Conservation (phyloP, 192 early-diverging fungal genomes). For the Gonapodya sp. region DNA sequence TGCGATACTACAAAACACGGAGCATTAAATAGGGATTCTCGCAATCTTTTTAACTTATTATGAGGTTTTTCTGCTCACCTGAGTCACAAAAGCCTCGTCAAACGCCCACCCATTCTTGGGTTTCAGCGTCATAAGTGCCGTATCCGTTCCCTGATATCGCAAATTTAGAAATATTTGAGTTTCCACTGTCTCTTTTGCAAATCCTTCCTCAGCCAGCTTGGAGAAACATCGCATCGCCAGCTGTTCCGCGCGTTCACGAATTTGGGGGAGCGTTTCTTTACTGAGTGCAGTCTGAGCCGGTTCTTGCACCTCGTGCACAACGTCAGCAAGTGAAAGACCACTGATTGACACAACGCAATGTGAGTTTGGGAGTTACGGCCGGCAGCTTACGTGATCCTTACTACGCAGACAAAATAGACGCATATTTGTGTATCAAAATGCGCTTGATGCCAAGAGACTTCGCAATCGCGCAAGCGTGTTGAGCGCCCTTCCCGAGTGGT, state of each 20-base stretch:
- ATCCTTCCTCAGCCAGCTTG: conserved; percentile 63
- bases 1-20: conserved; percentile 62
- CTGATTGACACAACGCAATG: not conserved
- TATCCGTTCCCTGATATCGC: conserved; percentile 89
- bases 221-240: conserved; percentile 34
- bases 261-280: conserved; percentile 20
- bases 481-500: conserved; percentile 73
- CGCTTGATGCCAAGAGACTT: conserved; percentile 68
- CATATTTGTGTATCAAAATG: conserved; percentile 80
- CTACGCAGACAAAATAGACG: conserved; percentile 88
- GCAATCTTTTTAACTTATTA: too few relatives aligned
- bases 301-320: conserved; percentile 84
- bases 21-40: too few relatives aligned
- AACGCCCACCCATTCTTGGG: conserved; percentile 59
- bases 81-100: conserved; percentile 46
- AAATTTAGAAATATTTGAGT: conserved; percentile 72
- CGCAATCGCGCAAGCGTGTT: conserved; percentile 94
- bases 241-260: conserved; percentile 40
- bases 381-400: not conserved
- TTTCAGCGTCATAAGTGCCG: conserved; percentile 79
- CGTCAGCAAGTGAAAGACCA: conserved; percentile 80
- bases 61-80: not conserved
- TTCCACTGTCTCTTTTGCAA: conserved; percentile 30
- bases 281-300: conserved; percentile 46
- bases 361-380: not conserved